phyloP scores from a whole-genome alignment of 2,329 filamentous ascomycete species.

The Paecilomyces sp. region DNA sequence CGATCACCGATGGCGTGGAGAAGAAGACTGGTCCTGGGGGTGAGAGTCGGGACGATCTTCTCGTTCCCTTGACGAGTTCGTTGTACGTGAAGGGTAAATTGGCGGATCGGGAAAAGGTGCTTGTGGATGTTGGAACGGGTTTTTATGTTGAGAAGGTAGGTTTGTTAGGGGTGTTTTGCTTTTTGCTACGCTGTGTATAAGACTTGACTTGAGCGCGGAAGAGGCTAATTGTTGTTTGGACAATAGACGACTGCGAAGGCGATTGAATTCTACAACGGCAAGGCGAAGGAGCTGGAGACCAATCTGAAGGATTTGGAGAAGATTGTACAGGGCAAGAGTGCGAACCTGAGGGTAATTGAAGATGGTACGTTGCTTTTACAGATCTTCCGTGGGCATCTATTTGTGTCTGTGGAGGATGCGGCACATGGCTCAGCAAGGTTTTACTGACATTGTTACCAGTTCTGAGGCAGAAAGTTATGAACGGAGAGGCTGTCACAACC shows the following conservation, averaged over 20 bases:
- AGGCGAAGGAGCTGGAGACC: slow-evolving; percentile 57
- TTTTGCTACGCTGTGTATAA: not conserved
- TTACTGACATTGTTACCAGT: slow-evolving; percentile 28
- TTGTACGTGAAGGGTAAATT: slow-evolving; percentile 86
- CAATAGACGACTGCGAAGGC: slow-evolving; percentile 52
- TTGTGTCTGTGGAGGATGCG: slow-evolving; percentile 6
- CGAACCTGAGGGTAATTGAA: slow-evolving; percentile 79
- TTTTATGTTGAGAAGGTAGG: slow-evolving; percentile 88
- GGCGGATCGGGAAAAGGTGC: slow-evolving; percentile 64
- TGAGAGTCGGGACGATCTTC: slow-evolving; percentile 45
- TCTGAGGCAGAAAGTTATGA: slow-evolving; percentile 46
- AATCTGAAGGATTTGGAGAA: slow-evolving; percentile 63
- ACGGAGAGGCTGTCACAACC: slow-evolving; percentile 31
- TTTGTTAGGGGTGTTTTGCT: not conserved
- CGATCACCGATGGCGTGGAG: slow-evolving; percentile 57
- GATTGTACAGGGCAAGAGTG: slow-evolving; percentile 68
- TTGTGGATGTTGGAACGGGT: slow-evolving; percentile 90
- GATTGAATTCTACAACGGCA: slow-evolving; percentile 59
- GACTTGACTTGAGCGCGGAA: not conserved
- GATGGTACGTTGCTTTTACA: slow-evolving; percentile 56
- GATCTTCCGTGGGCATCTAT: not conserved
- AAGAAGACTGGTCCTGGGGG: slow-evolving; percentile 24
- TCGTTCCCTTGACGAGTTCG: slow-evolving; percentile 92
- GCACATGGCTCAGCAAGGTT: not conserved
- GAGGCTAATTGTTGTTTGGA: slow-evolving; percentile 4